A percentile compares a stretch with the other conserved stretches of the same genome.
Evolutionary conservation across 305 asterid genomes (phyloP).

Genomic region (Fraxinus baroniana): DNA sequence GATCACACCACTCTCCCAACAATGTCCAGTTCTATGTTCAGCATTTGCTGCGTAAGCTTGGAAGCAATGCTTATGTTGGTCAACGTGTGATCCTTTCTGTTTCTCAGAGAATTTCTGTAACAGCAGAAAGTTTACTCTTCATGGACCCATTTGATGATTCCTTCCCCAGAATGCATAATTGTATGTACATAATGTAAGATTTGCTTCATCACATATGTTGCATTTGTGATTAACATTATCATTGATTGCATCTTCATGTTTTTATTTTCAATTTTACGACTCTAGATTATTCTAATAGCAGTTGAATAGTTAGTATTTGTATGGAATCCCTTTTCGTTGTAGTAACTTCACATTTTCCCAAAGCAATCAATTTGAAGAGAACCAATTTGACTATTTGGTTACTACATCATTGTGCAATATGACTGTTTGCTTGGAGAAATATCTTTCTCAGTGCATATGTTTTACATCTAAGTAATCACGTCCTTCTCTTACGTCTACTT

Average conservation of each 20-base stretch:
- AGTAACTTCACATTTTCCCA: background rate
- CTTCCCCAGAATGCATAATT: conserved; percentile 65
- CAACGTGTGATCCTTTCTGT: conserved; percentile 74
- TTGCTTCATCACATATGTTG: conserved; percentile 7
- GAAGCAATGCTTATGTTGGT: conserved; percentile 69
- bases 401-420: background rate
- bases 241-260: background rate
- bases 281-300: background rate
- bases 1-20: conserved; percentile 32
- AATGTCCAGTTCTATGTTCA: conserved; percentile 58
- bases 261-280: background rate
- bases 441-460: background rate
- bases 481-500: background rate
- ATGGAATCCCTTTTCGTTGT: background rate
- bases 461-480: background rate
- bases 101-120: conserved; percentile 72
- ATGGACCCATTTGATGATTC: conserved; percentile 86
- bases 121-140: conserved; percentile 80
- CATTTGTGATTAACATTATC: background rate
- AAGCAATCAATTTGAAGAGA: background rate
- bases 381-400: conserved; percentile 5
- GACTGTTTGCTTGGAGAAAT: background rate
- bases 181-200: conserved; percentile 80
- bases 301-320: background rate
- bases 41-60: conserved; percentile 87